A percentile compares a stretch with the other conserved stretches of the same genome.
Conservation (phyloP, 225 moss, liverwort and hornwort genomes). For the Physcomitrium patens region DNA sequence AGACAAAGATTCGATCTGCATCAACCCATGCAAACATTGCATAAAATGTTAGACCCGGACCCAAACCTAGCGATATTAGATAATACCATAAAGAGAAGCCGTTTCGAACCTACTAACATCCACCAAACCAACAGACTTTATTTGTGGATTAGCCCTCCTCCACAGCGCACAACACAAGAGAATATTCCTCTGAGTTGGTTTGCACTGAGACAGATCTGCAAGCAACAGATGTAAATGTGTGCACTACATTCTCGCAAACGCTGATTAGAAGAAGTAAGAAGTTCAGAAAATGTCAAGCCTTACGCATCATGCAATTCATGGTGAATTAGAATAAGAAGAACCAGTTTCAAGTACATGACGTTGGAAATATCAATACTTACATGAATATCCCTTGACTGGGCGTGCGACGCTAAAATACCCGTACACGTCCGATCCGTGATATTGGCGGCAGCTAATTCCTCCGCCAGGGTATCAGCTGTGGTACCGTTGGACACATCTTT, state of each 20-base stretch:
- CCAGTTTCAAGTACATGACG: too few relatives aligned
- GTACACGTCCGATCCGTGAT: slow-evolving; percentile 96
- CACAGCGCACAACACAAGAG: background rate
- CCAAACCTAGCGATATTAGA: background rate
- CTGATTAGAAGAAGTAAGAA: too few relatives aligned
- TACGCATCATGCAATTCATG: too few relatives aligned
- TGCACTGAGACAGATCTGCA: background rate
- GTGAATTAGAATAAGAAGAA: too few relatives aligned
- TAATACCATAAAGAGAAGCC: background rate
- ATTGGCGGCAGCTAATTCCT: slow-evolving; percentile 63
- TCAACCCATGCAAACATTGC: background rate
- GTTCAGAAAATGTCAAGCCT: too few relatives aligned
- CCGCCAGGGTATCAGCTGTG: slow-evolving; percentile 43
- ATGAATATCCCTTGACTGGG: slow-evolving; percentile 89
- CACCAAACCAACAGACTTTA: too few relatives aligned
- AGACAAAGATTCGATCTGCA: slow-evolving; percentile 89
- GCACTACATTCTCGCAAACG: too few relatives aligned
- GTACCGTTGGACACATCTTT: slow-evolving; percentile 66
- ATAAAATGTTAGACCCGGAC: background rate
- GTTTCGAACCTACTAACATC: too few relatives aligned
- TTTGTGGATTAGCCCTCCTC: background rate
- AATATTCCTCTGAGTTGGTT: background rate
- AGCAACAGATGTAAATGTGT: too few relatives aligned
- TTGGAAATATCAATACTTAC: slow-evolving; percentile 40
- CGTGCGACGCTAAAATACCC: slow-evolving; percentile 86